These are phyloP conservation scores for Penicillium subrubescens DNA, from an alignment of 495 filamentous ascomycete species.

Conservation along the genomic window DNA sequence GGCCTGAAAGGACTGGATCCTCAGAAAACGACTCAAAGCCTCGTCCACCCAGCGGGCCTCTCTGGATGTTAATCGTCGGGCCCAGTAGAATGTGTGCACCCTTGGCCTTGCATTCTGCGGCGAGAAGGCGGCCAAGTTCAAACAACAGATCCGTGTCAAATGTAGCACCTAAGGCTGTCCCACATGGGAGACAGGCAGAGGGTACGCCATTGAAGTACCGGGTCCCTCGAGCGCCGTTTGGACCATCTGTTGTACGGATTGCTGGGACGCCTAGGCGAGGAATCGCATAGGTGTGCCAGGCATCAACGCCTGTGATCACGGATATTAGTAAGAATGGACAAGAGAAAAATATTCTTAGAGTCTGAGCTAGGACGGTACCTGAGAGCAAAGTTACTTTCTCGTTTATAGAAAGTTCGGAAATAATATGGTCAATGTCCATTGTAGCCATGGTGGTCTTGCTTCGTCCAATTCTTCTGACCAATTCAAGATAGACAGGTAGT, in stretches of 20 bases:
- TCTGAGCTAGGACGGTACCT: neutral
- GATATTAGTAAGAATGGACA: neutral
- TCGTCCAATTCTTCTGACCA: neutral
- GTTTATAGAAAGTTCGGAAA: neutral
- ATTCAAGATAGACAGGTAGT: neutral
- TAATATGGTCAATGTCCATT: neutral
- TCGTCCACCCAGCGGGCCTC: conserved; percentile 65
- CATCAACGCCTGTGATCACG: neutral
- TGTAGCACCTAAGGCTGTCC: conserved; percentile 65
- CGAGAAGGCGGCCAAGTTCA: conserved; percentile 55
- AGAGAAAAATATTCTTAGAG: neutral
- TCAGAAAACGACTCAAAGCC: conserved; percentile 75
- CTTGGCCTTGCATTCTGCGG: conserved; percentile 7
- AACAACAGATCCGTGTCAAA: conserved; percentile 61
- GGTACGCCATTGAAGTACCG: conserved; percentile 6
- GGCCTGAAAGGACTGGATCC: conserved; percentile 67
- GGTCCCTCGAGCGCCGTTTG: conserved; percentile 57
- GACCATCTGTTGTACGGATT: conserved; percentile 50
- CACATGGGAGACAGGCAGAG: conserved; percentile 64
- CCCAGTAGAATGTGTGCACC: conserved; percentile 68
- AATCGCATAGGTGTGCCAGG: neutral
- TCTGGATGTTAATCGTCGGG: conserved; percentile 66
- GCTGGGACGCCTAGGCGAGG: neutral
- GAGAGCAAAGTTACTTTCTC: neutral
- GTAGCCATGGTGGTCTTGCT: neutral